A percentile compares a stretch with the other conserved stretches of the same genome.
Conservation (phyloP, 495 filamentous ascomycete genomes). For the Trichocladium uniseriatum region DNA sequence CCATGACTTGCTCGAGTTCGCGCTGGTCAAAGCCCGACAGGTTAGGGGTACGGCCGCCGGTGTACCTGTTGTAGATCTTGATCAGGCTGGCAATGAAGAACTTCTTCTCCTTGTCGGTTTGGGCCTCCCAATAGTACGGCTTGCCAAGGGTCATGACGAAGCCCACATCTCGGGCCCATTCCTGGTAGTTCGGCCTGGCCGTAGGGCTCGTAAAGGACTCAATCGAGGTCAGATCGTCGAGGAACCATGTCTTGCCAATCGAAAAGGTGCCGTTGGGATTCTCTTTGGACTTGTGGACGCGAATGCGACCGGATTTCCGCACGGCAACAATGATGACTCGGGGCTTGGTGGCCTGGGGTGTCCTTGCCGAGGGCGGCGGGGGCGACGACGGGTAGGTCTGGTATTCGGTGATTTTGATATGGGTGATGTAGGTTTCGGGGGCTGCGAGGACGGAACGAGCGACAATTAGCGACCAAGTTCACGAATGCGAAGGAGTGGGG, state of each 20-base stretch:
- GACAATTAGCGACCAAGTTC: not conserved
- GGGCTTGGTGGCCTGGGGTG: conserved; percentile 69
- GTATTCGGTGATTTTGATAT: conserved; percentile 84
- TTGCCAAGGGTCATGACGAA: conserved; percentile 88
- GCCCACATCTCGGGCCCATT: conserved; percentile 70
- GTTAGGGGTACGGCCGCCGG: conserved; percentile 70
- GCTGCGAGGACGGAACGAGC: conserved; percentile 37
- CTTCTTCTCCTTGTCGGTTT: conserved; percentile 87
- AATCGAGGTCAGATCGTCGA: conserved; percentile 75
- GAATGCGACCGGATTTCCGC: conserved; percentile 80
- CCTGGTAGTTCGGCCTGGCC: conserved; percentile 55
- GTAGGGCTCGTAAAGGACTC: conserved; percentile 61
- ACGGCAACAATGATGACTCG: conserved; percentile 89
- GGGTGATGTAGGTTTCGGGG: conserved; percentile 93
- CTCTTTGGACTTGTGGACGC: conserved; percentile 93
- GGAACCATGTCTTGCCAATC: conserved; percentile 94
- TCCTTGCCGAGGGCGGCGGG: conserved; percentile 59
- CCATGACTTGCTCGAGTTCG: conserved; percentile 64
- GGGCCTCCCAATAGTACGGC: conserved; percentile 94
- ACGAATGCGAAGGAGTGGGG: not conserved
- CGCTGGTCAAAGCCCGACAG: conserved; percentile 72
- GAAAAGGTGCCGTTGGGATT: conserved; percentile 90
- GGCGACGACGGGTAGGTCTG: conserved; percentile 74
- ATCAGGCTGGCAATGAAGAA: conserved; percentile 93
- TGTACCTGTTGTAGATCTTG: conserved; percentile 95